Percentiles rank a stretch among this genome's conserved stretches.
phyloP scores from a whole-genome alignment of 164 flowering plant species.

The Warburgia ugandensis region DNA sequence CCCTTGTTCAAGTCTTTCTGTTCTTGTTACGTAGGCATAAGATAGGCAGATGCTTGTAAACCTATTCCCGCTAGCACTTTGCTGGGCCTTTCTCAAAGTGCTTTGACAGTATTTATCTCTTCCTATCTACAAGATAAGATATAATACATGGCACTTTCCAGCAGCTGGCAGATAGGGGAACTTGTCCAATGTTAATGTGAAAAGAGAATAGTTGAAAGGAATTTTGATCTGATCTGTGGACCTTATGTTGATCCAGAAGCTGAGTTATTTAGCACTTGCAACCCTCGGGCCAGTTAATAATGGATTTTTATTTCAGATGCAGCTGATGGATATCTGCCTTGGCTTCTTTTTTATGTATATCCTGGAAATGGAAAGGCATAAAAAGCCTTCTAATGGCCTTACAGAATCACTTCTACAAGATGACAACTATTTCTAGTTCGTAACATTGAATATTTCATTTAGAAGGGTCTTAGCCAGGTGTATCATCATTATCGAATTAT shows the following conservation, averaged over 20 bases:
- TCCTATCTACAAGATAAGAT: slow-evolving; percentile 28
- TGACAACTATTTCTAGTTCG: background rate
- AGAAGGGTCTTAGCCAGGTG: background rate
- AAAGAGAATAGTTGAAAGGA: no score
- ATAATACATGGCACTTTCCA: slow-evolving; percentile 3
- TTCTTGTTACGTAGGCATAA: slow-evolving; percentile 30
- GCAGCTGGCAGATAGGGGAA: background rate
- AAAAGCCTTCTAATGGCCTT: background rate
- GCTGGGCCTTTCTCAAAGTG: slow-evolving; percentile 28
- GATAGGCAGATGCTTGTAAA: slow-evolving; percentile 37
- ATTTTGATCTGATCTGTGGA: no score
- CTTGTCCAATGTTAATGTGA: background rate
- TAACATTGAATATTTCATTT: background rate
- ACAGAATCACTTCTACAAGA: background rate
- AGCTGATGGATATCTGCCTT: background rate
- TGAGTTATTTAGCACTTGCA: no score
- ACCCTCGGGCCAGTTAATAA: no score
- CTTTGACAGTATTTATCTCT: slow-evolving; percentile 27
- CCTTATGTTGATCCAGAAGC: no score
- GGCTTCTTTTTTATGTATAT: background rate
- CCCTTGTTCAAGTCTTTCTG: background rate
- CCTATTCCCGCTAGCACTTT: slow-evolving; percentile 24
- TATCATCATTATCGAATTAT: background rate
- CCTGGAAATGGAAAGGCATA: background rate
- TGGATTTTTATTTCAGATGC: background rate